Percentiles rank a stretch among this genome's conserved stretches.
phyloP scores from a whole-genome alignment of 441 rosid species.

The Aquilaria agallochum region DNA sequence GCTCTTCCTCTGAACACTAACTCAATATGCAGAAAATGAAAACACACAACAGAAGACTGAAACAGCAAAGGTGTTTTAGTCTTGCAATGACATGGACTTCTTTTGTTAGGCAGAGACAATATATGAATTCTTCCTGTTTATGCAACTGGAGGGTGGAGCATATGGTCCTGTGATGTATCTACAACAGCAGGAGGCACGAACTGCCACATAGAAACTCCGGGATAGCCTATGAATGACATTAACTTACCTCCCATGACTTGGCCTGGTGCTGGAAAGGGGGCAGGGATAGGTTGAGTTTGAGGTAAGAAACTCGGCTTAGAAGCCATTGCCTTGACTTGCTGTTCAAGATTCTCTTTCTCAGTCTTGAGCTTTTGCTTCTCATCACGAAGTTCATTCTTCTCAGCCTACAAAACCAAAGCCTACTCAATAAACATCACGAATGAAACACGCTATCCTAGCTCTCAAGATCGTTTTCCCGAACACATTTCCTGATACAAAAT shows the following conservation, averaged over 20 bases:
- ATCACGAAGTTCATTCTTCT: slow-evolving; percentile 72
- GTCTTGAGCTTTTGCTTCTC: slow-evolving; percentile 72
- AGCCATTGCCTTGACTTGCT: slow-evolving; percentile 44
- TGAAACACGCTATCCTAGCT: not conserved
- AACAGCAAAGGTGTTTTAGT: slow-evolving; percentile 1
- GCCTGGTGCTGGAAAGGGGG: slow-evolving; percentile 28
- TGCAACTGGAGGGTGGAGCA: slow-evolving; percentile 49
- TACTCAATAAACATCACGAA: slow-evolving; percentile 1
- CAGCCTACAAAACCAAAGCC: slow-evolving; percentile 34
- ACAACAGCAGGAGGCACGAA: slow-evolving; percentile 50
- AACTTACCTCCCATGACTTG: slow-evolving; percentile 39
- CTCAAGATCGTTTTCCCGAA: not conserved
- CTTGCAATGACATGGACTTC: no score
- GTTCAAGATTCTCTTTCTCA: slow-evolving; percentile 72
- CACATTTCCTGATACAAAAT: not conserved
- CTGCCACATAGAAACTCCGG: slow-evolving; percentile 50
- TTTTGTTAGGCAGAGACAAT: slow-evolving; percentile 1
- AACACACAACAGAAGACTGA: not conserved
- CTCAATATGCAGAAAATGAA: not conserved
- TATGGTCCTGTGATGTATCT: slow-evolving; percentile 53
- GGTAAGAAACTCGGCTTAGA: slow-evolving; percentile 35
- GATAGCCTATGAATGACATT: slow-evolving; percentile 44
- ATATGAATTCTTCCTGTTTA: slow-evolving; percentile 18
- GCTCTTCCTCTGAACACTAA: slow-evolving; percentile 2
- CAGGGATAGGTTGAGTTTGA: slow-evolving; percentile 29